Percentiles rank a stretch among this genome's conserved stretches.
Conservation (phyloP, 2,329 filamentous ascomycete species). For the Epichloe scottii region DNA sequence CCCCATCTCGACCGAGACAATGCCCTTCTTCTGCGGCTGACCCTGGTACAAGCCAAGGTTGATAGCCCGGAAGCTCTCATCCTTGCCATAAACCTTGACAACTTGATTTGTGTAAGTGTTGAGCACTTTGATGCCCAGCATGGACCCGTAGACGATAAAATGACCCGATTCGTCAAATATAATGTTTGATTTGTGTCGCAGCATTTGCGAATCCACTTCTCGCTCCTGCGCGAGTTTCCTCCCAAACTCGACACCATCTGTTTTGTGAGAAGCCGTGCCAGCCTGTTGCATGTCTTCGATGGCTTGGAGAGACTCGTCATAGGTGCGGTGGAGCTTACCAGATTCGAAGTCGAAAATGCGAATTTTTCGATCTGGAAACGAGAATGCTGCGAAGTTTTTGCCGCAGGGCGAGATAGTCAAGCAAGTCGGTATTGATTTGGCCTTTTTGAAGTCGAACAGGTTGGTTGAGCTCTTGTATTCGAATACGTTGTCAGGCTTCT, state of each 20-base stretch:
- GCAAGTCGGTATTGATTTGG: constrained; percentile 71
- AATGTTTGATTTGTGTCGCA: constrained; percentile 66
- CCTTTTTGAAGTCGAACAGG: constrained; percentile 94
- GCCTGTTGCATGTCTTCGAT: constrained; percentile 92
- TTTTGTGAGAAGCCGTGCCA: constrained; percentile 65
- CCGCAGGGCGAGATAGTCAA: constrained; percentile 79
- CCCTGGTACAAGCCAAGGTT: constrained; percentile 87
- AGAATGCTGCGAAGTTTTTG: constrained; percentile 76
- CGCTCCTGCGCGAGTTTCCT: constrained; percentile 75
- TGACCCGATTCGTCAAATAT: constrained; percentile 93
- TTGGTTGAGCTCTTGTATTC: constrained; percentile 88
- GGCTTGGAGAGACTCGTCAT: constrained; percentile 85
- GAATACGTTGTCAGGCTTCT: constrained; percentile 87
- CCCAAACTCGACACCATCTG: constrained; percentile 88
- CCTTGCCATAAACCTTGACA: constrained; percentile 78
- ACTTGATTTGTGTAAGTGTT: constrained; percentile 92
- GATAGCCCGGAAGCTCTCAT: constrained; percentile 76
- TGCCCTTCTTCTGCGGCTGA: constrained; percentile 82
- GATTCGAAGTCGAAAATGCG: constrained; percentile 86
- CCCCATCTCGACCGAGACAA: constrained; percentile 94
- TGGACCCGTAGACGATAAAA: constrained; percentile 88
- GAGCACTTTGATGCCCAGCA: constrained; percentile 85
- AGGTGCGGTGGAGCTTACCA: constrained; percentile 79
- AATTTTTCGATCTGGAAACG: constrained; percentile 85
- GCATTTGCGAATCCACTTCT: constrained; percentile 61